Evolutionary conservation across 331 rosid genomes (phyloP).

Genomic region (Prunus yedoensis): DNA sequence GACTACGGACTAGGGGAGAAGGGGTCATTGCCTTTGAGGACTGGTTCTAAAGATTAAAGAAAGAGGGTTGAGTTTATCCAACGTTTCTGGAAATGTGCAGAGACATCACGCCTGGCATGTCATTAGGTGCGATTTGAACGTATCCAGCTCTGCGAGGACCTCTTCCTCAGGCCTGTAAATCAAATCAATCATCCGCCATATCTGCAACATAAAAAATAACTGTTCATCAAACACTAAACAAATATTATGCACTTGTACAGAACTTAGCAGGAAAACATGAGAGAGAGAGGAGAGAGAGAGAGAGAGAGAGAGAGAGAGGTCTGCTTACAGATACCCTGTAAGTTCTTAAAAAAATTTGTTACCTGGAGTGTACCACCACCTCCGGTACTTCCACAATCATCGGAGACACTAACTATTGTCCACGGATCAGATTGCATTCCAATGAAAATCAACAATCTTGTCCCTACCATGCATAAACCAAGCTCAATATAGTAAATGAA

Average conservation of each 20-base stretch:
- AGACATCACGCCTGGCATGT: constrained; percentile 28
- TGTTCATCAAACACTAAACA: not conserved
- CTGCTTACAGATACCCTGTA: too few relatives aligned
- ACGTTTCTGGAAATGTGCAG: not conserved
- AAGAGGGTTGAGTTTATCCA: not conserved
- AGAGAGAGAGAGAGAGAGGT: too few relatives aligned
- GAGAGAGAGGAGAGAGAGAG: too few relatives aligned
- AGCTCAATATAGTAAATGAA: not conserved
- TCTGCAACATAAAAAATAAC: constrained; percentile 36
- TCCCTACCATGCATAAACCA: constrained; percentile 48
- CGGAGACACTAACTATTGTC: constrained; percentile 81
- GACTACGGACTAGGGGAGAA: not conserved
- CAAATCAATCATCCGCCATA: constrained; percentile 81
- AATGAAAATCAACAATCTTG: constrained; percentile 79
- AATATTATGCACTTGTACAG: not conserved
- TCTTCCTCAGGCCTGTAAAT: constrained; percentile 72
- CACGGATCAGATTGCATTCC: constrained; percentile 84
- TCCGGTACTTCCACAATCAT: constrained; percentile 77
- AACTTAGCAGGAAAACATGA: not conserved
- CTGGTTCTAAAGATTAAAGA: not conserved
- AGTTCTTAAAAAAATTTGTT: not conserved
- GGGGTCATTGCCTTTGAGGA: not conserved
- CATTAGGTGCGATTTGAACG: constrained; percentile 40
- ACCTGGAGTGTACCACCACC: constrained; percentile 65
- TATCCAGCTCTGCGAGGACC: constrained; percentile 49